Base-by-base conservation (phyloP, 768 basidiomycete species). In the Lactarius akahatsu region DNA sequence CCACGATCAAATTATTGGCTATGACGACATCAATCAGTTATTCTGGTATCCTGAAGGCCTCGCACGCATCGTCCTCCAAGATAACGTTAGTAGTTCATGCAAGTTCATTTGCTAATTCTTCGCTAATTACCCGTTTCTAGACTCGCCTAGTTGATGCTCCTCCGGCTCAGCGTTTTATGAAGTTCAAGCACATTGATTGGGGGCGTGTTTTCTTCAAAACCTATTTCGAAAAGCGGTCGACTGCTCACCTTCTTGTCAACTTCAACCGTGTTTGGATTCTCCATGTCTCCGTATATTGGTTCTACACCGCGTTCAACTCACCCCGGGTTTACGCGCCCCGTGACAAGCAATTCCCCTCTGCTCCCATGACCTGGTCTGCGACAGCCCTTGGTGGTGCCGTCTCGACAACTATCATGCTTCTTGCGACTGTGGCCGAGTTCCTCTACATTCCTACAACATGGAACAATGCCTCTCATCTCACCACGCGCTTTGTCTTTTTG, bases 1-100 rank as follows among this genome's bases (percentile, higher is more conserved):
- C 73, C 97, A 98, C 77, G 86, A 94, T 67, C 82, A 94, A 71
- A 92, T 98, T 75, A 95, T 98, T 71, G 97, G 97, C n/a, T 99
- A 99, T 75, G 97, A 99, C 76, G 97, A 99, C 76, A 93, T 99
- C 79, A 99, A 99, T 76, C 97, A 99, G 74, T 81, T 98, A 28
- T 99, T 99, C 79, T 99, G 97, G 97, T 99, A 98, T 76, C 97
- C 97, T 3, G 97, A 99, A 76, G 97, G 97, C 59, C 84, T 99
- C 61, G 91, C 93, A 0, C 90, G 92, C 71, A 98, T 99, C 71
- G 87, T 94, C 16, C 83, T 98, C 36, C 82, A 80, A 41, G 94
- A 98, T 76, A 92, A 91, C 73, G 94, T 95, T 71, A 64, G 86
- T 78, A 64, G 86, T 78, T 20, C 71, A n/a, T 28, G 34, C 59